Evolutionary conservation across 768 basidiomycete species (phyloP), one percentile per base, ranked within the genome.

Genomic region (Lentinula sp.): DNA sequence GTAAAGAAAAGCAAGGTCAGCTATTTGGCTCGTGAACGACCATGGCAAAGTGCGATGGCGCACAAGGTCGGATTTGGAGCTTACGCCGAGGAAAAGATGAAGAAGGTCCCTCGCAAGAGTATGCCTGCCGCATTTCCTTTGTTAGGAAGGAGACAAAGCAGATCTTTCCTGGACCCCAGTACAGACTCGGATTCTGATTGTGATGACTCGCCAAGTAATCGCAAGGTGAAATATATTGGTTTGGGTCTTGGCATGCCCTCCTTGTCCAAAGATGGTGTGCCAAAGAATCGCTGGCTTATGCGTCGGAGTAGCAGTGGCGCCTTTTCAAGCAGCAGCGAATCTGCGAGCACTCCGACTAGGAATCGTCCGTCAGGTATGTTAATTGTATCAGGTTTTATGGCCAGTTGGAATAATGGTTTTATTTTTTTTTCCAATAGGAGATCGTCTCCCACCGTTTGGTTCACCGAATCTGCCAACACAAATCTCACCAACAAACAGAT

Each of bases 11-110:
- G 78, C 61, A 86, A 86, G 72, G 85, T 83, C 21, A 78, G 80
- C 43, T 78, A 82, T 67, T 73, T 87, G 39, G 75, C 78, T 32
- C 77, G 77, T 62, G 81, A 84, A 54, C 78, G 89, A 9, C 88
- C 87, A 4, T 92, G 89, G 89, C 89, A 91, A 70, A 91, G 90
- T 67, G 89, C 89, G 3, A 81, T 91, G 18, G 81, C 89, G 13
- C 71, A 79, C 64, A 90, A 88, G 70, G 84, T 90, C 52, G 85
- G 83, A 3, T 70, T 77, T 28, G 72, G 62, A 2, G 66, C 65
- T n/a, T 66, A 66, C 32, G 76, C 77, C 39, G 82, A 81, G 68
- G 72, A 74, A 23, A 73, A 73, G 31, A 78, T 74, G 65, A 80
- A 80, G 63, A 82, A 81, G 70, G 76, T 71, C 37, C 84, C 84